Evolutionary conservation across 2,329 filamentous ascomycete species (phyloP).

Genomic region (Fusarium circinatum): DNA sequence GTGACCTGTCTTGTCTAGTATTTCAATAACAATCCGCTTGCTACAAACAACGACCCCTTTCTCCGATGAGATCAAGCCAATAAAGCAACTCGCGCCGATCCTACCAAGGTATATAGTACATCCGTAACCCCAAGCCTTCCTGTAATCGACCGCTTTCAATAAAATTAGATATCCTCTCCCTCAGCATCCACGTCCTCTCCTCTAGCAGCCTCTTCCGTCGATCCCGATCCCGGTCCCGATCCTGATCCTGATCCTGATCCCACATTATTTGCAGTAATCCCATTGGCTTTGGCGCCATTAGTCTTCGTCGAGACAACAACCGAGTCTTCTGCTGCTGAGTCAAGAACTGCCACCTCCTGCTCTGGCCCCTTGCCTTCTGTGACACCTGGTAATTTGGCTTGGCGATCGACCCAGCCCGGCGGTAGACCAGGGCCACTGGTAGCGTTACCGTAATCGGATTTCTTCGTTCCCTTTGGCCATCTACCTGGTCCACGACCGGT

Average conservation of each 20-base stretch:
- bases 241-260: neutral
- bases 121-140: slow-evolving; percentile 13
- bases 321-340: slow-evolving; percentile 48
- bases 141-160: neutral
- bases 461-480: slow-evolving; percentile 76
- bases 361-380: slow-evolving; percentile 29
- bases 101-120: slow-evolving; percentile 39
- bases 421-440: slow-evolving; percentile 72
- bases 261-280: slow-evolving; percentile 10
- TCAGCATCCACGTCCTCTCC: slow-evolving; percentile 49
- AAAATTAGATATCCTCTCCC: slow-evolving; percentile 48
- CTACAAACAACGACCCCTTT: slow-evolving; percentile 22
- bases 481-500: slow-evolving; percentile 72
- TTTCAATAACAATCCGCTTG: slow-evolving; percentile 34
- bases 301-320: slow-evolving; percentile 45
- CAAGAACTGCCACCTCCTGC: slow-evolving; percentile 18
- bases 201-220: slow-evolving; percentile 17
- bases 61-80: slow-evolving; percentile 10
- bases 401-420: slow-evolving; percentile 61
- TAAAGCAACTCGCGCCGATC: slow-evolving; percentile 26
- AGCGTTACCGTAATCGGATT: slow-evolving; percentile 74
- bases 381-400: slow-evolving; percentile 27
- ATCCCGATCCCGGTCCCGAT: slow-evolving; percentile 2
- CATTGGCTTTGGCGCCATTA: slow-evolving; percentile 37
- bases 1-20: slow-evolving; percentile 14